A percentile compares a stretch with the other conserved stretches of the same genome.
Conservation (phyloP, 768 basidiomycete species). For the Tulasnella calospora region DNA sequence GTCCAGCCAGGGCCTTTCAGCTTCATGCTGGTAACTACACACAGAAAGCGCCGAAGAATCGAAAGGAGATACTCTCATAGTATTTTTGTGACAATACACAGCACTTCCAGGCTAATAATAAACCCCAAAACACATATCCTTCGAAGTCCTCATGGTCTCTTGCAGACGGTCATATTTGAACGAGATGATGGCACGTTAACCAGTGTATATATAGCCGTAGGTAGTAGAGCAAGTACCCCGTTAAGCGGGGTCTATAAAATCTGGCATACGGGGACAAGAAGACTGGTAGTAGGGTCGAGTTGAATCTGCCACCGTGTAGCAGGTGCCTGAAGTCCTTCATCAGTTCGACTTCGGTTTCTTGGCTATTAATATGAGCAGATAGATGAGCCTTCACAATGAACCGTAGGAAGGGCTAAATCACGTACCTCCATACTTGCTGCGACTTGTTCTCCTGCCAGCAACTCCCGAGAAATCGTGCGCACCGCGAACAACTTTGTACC, state of each 20-base stretch:
- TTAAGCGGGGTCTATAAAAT: background rate
- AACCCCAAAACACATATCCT: no score
- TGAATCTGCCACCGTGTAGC: background rate
- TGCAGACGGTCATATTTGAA: background rate
- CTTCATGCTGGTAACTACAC: background rate
- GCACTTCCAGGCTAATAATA: no score
- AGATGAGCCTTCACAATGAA: background rate
- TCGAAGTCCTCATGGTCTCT: no score
- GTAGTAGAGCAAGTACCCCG: background rate
- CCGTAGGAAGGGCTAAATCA: background rate
- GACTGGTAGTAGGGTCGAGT: background rate
- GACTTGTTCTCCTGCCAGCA: constrained; percentile 67
- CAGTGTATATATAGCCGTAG: background rate
- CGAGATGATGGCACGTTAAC: background rate
- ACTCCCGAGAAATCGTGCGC: constrained; percentile 89
- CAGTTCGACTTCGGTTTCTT: constrained; percentile 2
- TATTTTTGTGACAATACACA: no score
- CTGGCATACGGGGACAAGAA: background rate
- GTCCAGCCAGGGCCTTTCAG: background rate
- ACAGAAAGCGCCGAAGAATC: background rate
- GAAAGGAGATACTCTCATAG: background rate
- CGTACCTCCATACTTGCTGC: constrained; percentile 89
- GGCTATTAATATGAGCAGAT: background rate
- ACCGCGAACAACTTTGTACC: constrained; percentile 93
- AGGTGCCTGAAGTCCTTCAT: background rate